Percentiles rank a stretch among this genome's conserved stretches.
Conservation (phyloP, 768 basidiomycete genomes). For the Lepiota brunneoincarnata region DNA sequence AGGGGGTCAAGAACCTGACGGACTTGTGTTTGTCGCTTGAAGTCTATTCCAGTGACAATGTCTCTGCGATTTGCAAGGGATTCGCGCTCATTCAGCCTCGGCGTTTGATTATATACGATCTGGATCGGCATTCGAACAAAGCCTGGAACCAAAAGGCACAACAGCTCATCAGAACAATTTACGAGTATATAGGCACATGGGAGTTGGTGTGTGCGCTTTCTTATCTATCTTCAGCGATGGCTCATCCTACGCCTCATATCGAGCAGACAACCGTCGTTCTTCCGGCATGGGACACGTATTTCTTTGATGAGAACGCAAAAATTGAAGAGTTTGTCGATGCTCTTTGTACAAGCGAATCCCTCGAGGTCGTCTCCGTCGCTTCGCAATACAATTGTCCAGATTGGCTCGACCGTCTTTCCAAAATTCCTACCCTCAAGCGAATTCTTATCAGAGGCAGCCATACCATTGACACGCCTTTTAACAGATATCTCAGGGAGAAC, state of each 20-base stretch:
- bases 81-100: neutral
- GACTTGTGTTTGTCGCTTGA: constrained; percentile 5
- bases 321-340: neutral
- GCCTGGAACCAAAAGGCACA: neutral
- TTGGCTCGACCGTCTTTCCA: neutral
- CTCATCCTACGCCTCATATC: neutral
- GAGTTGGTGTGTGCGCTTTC: neutral
- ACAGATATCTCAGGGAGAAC: neutral
- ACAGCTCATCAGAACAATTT: neutral
- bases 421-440: neutral
- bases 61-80: neutral
- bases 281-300: neutral
- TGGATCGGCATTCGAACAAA: neutral
- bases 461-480: neutral
- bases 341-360: neutral
- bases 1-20: neutral
- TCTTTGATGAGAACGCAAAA: neutral
- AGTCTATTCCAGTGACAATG: constrained; percentile 6
- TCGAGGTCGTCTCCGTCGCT: neutral
- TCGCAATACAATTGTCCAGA: neutral
- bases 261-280: neutral
- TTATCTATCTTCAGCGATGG: no score
- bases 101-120: constrained; percentile 4
- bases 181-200: constrained; percentile 5
- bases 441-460: neutral